A percentile compares a stretch with the other conserved stretches of the same genome.
Conservation (phyloP, 2,329 filamentous ascomycete genomes). For the Colletotrichum horii region DNA sequence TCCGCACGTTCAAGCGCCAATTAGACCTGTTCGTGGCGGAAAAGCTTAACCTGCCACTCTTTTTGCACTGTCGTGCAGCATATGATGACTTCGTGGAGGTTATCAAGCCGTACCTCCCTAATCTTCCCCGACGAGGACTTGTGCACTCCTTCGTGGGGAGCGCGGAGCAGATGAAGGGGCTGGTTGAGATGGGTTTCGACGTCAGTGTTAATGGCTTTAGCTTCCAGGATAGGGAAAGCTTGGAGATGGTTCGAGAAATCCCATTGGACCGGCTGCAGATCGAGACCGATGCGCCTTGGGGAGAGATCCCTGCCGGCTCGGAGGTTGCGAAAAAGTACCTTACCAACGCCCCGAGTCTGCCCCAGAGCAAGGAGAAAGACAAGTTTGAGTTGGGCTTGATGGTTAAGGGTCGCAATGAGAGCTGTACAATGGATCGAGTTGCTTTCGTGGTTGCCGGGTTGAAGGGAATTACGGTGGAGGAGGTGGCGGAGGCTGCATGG, state of each 20-base stretch:
- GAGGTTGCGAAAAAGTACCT: slow-evolving; percentile 47
- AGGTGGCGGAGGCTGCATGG: slow-evolving; percentile 45
- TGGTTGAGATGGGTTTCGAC: slow-evolving; percentile 42
- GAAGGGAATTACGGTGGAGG: slow-evolving; percentile 45
- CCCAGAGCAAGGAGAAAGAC: slow-evolving; percentile 51
- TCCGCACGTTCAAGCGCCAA: slow-evolving; percentile 44
- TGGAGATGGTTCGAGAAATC: slow-evolving; percentile 46
- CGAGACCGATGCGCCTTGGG: slow-evolving; percentile 56
- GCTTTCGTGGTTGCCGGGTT: slow-evolving; percentile 53
- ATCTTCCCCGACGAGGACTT: slow-evolving; percentile 39
- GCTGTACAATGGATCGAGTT: slow-evolving; percentile 51
- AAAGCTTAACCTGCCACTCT: slow-evolving; percentile 39
- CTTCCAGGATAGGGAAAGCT: slow-evolving; percentile 40
- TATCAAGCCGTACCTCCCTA: slow-evolving; percentile 41
- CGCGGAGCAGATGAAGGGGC: slow-evolving; percentile 40
- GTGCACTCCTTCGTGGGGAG: slow-evolving; percentile 46
- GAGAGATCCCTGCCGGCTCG: slow-evolving; percentile 39
- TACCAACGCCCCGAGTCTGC: slow-evolving; percentile 38
- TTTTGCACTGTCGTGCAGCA: slow-evolving; percentile 45
- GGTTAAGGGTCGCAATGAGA: slow-evolving; percentile 58
- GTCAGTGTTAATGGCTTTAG: slow-evolving; percentile 57
- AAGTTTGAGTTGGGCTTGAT: slow-evolving; percentile 50
- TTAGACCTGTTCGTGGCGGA: slow-evolving; percentile 41
- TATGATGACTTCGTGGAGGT: slow-evolving; percentile 47
- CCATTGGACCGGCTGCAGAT: slow-evolving; percentile 47